A percentile compares a stretch with the other conserved stretches of the same genome.
phyloP scores from a whole-genome alignment of 352 stramenopile species.

The Phytophthora sp. region DNA sequence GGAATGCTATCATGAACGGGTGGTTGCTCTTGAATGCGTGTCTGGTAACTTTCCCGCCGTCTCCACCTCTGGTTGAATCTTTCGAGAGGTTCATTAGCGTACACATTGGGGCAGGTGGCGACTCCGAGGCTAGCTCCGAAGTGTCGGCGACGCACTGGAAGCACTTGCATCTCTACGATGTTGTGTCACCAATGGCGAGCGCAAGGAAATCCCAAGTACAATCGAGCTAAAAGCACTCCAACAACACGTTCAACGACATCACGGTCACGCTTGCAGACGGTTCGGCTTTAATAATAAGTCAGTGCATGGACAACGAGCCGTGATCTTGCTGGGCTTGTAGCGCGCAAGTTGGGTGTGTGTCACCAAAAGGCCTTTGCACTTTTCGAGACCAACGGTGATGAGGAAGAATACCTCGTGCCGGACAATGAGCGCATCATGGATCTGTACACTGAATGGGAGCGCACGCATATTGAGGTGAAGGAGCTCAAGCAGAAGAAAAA shows the following conservation, averaged over 20 bases:
- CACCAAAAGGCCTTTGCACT: constrained; percentile 61
- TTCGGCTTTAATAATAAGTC: constrained; percentile 45
- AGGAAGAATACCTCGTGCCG: constrained; percentile 65
- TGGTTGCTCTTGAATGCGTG: constrained; percentile 77
- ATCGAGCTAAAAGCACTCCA: constrained; percentile 63
- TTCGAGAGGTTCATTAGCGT: constrained; percentile 61
- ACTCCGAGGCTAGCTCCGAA: constrained; percentile 25
- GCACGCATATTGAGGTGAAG: constrained; percentile 50
- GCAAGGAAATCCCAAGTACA: constrained; percentile 66
- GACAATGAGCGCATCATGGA: constrained; percentile 75
- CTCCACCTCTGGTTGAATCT: constrained; percentile 46
- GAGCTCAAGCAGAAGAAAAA: constrained; percentile 51
- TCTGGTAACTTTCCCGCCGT: constrained; percentile 70
- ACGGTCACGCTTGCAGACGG: constrained; percentile 57
- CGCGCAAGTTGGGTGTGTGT: constrained; percentile 48
- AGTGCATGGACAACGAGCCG: constrained; percentile 68
- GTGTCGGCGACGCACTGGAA: constrained; percentile 49
- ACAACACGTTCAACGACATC: constrained; percentile 52
- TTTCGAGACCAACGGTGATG: constrained; percentile 57
- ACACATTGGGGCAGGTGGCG: constrained; percentile 34
- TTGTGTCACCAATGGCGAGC: constrained; percentile 45
- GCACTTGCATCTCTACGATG: constrained; percentile 47
- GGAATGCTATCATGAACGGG: constrained; percentile 60
- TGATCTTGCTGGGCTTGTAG: constrained; percentile 50
- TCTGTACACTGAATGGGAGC: constrained; percentile 77